Conservation (phyloP, 345 rosid species). For the Psidium guajava region DNA sequence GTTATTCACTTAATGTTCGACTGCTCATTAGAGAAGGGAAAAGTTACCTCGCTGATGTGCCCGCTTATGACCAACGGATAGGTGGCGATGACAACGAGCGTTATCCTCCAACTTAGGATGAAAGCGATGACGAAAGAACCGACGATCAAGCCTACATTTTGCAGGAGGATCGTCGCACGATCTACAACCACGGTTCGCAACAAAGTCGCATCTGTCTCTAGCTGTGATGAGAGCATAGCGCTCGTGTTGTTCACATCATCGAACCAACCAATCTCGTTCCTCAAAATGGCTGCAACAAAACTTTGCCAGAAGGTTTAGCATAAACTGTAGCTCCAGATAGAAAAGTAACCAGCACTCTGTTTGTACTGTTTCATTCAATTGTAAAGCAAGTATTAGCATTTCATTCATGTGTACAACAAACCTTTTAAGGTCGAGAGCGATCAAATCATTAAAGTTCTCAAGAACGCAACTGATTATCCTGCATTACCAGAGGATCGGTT, state of each 20-base stretch:
- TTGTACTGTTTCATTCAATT: background rate
- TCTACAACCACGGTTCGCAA: slow-evolving; percentile 69
- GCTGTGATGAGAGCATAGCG: slow-evolving; percentile 72
- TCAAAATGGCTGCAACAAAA: slow-evolving; percentile 53
- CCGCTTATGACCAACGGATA: slow-evolving; percentile 85
- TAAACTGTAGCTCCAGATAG: background rate
- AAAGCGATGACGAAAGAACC: slow-evolving; percentile 73
- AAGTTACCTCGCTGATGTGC: slow-evolving; percentile 86
- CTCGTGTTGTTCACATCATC: slow-evolving; percentile 76
- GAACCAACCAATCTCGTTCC: slow-evolving; percentile 92
- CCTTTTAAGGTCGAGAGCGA: background rate
- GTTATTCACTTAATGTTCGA: background rate
- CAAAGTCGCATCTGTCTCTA: slow-evolving; percentile 79
- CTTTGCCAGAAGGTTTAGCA: background rate
- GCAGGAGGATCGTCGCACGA: slow-evolving; percentile 65
- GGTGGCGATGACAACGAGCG: slow-evolving; percentile 78
- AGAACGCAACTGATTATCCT: background rate
- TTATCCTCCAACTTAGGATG: slow-evolving; percentile 87
- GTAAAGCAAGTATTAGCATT: background rate
- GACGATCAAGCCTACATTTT: slow-evolving; percentile 66
- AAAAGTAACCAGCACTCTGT: background rate
- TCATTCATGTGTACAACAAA: background rate
- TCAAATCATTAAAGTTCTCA: background rate
- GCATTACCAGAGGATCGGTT: background rate
- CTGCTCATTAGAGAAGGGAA: background rate